Evolutionary conservation across 108 stramenopile genomes (phyloP).

Genomic region (Cylindrotheca closterium): DNA sequence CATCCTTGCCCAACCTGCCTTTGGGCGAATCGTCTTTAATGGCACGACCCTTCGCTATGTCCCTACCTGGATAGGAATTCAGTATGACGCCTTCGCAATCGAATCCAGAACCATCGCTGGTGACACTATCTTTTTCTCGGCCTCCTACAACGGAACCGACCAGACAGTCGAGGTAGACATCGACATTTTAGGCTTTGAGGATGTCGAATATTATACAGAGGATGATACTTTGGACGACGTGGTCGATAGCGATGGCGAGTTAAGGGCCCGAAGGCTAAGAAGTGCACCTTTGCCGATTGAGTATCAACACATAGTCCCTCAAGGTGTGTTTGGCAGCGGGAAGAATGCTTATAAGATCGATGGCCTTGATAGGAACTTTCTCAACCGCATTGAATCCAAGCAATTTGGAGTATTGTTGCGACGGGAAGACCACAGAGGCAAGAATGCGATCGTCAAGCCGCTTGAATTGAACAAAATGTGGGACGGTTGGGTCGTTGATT

Average conservation of each 20-base stretch:
- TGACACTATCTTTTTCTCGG: neutral
- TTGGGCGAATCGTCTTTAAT: neutral
- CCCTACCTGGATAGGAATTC: neutral
- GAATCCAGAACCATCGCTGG: neutral
- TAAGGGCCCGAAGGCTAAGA: neutral
- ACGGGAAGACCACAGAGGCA: conserved; percentile 1
- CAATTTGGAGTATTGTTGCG: neutral
- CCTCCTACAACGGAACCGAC: neutral
- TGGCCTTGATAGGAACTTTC: neutral
- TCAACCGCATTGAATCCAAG: neutral
- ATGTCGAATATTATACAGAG: neutral
- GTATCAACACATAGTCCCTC: neutral
- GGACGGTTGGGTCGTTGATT: neutral
- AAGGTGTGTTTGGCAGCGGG: neutral
- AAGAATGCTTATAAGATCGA: conserved; percentile 2
- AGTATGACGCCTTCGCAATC: neutral
- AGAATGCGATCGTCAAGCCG: neutral
- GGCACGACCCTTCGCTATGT: neutral
- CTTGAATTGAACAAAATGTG: neutral
- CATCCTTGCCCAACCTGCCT: neutral
- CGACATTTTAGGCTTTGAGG: neutral
- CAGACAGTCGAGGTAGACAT: neutral
- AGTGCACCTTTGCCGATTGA: neutral
- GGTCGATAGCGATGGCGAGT: neutral
- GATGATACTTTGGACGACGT: neutral